Evolutionary conservation across 2,329 filamentous ascomycete species (phyloP).

Genomic region (Aspergillus intermedius): DNA sequence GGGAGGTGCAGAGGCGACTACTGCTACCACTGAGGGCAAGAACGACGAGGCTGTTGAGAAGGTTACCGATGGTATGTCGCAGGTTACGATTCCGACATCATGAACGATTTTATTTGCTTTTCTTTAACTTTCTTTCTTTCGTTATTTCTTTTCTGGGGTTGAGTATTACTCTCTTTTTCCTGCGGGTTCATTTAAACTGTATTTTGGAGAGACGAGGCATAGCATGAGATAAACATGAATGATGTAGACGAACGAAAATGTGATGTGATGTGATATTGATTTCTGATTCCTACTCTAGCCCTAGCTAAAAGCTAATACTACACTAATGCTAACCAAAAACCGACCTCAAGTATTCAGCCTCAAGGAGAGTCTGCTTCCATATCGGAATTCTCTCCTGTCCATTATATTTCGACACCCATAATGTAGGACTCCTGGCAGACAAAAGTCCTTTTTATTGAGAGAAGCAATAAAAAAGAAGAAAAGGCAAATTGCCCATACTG

Average conservation of each 20-base stretch:
- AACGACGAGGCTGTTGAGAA: conserved; percentile 34
- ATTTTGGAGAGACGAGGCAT: too few species aligned
- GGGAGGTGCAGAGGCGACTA: conserved; percentile 24
- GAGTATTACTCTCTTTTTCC: too few species aligned
- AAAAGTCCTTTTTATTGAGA: background rate
- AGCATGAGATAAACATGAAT: too few species aligned
- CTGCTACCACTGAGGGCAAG: conserved; percentile 15
- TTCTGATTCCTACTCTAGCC: too few species aligned
- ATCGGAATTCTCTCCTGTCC: background rate
- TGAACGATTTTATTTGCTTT: conserved; percentile 8
- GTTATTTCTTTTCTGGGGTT: background rate
- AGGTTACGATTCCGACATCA: conserved; percentile 38
- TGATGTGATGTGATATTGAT: too few species aligned
- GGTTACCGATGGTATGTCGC: conserved; percentile 36
- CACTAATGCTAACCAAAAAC: conserved; percentile 1
- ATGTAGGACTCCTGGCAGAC: too few species aligned
- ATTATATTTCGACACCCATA: background rate
- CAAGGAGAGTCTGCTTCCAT: background rate
- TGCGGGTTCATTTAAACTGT: too few species aligned
- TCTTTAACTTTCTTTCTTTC: background rate
- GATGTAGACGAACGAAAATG: too few species aligned
- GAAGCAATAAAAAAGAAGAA: background rate
- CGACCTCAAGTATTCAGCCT: background rate
- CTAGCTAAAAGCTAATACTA: background rate
- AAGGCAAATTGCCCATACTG: conserved; percentile 1